Evolutionary conservation across 331 rosid species (phyloP).

Genomic region (Quercus tomentella): DNA sequence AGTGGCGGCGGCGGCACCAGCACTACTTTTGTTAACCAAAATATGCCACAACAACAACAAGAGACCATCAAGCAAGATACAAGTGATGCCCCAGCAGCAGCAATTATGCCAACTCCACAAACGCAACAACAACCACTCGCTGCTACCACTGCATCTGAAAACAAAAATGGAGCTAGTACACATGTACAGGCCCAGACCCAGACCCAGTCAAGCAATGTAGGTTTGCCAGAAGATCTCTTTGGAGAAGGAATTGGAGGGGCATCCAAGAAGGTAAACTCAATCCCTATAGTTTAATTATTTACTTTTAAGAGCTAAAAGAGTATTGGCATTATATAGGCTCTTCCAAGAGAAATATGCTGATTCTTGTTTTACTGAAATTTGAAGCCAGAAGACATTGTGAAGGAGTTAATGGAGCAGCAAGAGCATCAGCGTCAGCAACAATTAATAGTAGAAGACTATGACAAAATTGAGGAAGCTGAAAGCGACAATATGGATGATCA

Average conservation of each 20-base stretch:
- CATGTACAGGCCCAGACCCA: neutral
- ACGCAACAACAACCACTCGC: neutral
- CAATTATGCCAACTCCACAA: neutral
- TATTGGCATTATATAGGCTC: no score
- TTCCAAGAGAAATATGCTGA: slow-evolving; percentile 19
- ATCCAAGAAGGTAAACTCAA: slow-evolving; percentile 35
- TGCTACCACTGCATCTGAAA: neutral
- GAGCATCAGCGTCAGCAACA: neutral
- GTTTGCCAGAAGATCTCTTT: slow-evolving; percentile 9
- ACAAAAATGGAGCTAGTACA: slow-evolving; percentile 6
- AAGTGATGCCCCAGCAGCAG: neutral
- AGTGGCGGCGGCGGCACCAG: slow-evolving; percentile 14
- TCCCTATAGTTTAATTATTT: neutral
- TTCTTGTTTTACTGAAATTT: slow-evolving; percentile 18
- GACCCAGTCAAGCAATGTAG: neutral
- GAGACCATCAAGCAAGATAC: neutral
- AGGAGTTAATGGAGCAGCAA: slow-evolving; percentile 42
- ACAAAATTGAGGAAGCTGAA: slow-evolving; percentile 22
- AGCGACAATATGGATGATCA: slow-evolving; percentile 16
- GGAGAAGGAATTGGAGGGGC: slow-evolving; percentile 27
- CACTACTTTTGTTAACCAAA: neutral
- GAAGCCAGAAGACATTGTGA: slow-evolving; percentile 63
- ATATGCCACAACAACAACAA: neutral
- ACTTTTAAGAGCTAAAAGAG: no score
- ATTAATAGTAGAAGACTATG: slow-evolving; percentile 25